A percentile compares a stretch with the other conserved stretches of the same genome.
Evolutionary conservation across 768 basidiomycete species (phyloP).

Genomic region (Mycena pura): DNA sequence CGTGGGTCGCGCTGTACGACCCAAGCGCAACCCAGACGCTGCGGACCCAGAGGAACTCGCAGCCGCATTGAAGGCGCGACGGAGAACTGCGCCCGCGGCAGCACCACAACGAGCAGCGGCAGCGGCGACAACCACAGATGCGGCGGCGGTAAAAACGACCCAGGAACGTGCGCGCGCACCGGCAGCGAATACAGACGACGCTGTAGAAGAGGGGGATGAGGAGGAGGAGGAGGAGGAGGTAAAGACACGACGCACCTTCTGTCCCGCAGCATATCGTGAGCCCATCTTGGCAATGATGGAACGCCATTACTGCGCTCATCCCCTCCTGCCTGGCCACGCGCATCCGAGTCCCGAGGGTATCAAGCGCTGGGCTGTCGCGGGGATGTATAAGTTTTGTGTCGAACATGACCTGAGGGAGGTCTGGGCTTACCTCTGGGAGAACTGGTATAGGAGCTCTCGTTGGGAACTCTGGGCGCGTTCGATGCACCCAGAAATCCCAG

Average conservation of each 20-base stretch:
- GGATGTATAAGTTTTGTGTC: conserved; percentile 34
- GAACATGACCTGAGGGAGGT: conserved; percentile 27
- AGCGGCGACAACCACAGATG: neutral
- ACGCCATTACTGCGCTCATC: conserved; percentile 19
- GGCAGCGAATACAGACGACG: neutral
- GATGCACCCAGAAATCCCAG: conserved; percentile 25
- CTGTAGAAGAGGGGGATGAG: neutral
- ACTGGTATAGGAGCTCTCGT: conserved; percentile 29
- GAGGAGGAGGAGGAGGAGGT: neutral
- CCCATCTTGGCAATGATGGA: conserved; percentile 19
- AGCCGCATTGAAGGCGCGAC: too few species aligned
- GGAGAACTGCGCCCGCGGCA: neutral
- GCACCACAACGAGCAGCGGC: neutral
- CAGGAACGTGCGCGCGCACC: too few species aligned
- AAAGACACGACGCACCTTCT: conserved; percentile 18
- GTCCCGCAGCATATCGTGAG: neutral
- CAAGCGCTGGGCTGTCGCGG: conserved; percentile 27
- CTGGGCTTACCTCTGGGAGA: conserved; percentile 37
- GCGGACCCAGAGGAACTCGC: too few species aligned
- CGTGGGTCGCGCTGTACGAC: too few species aligned
- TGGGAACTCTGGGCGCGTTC: conserved; percentile 38
- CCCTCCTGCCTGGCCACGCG: conserved; percentile 21
- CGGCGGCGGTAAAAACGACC: neutral
- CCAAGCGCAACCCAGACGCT: too few species aligned
- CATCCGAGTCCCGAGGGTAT: conserved; percentile 22